phyloP scores from a whole-genome alignment of 805 yeast species.

The Pichia paraexigua region DNA sequence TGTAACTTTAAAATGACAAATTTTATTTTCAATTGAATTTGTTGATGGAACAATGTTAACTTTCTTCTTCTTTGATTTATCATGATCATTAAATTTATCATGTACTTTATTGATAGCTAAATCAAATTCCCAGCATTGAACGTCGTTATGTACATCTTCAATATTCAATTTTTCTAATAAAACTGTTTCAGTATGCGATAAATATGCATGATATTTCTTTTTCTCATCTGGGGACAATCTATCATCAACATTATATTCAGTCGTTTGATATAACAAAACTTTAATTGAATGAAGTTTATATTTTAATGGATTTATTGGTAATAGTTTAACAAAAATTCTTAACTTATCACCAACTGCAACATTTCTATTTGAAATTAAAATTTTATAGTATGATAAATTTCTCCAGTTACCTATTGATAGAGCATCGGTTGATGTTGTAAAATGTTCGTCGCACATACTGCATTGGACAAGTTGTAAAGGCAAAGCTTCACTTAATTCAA shows the following conservation, averaged over 20 bases:
- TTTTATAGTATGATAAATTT: constrained; percentile 20
- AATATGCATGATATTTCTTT: not conserved
- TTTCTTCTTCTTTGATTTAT: not conserved
- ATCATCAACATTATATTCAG: constrained; percentile 11
- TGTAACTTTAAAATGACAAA: constrained; percentile 15
- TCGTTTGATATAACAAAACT: constrained; percentile 19
- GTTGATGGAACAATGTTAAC: constrained; percentile 19
- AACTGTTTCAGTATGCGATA: constrained; percentile 14
- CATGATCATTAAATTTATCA: not conserved
- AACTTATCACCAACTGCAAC: constrained; percentile 16
- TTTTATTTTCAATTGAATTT: constrained; percentile 4
- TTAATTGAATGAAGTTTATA: constrained; percentile 19
- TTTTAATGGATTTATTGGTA: constrained; percentile 18
- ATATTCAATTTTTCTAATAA: constrained; percentile 9
- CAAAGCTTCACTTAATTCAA: not conserved
- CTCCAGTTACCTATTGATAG: constrained; percentile 28
- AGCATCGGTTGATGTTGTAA: constrained; percentile 3
- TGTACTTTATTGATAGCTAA: constrained; percentile 8
- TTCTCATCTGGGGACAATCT: not conserved
- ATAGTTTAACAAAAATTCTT: constrained; percentile 14
- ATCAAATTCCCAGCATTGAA: constrained; percentile 4
- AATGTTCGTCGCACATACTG: not conserved
- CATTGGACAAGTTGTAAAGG: constrained; percentile 14
- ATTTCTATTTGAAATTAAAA: constrained; percentile 14
- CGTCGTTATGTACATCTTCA: constrained; percentile 3